phyloP scores from a whole-genome alignment of 139 green algal species.

The Chlamydomonas sp. region DNA sequence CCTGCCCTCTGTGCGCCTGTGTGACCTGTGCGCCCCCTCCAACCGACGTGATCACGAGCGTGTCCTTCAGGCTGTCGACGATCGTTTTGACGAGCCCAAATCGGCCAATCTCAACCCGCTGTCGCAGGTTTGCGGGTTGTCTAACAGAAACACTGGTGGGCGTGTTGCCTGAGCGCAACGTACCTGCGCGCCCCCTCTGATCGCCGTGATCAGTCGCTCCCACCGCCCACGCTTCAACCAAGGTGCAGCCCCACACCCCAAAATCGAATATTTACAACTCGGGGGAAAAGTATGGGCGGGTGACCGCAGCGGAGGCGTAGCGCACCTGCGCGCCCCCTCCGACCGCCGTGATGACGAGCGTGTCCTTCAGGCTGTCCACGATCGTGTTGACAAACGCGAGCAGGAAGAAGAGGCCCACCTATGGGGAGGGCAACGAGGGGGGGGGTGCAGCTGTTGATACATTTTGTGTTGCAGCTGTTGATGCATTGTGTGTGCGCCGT shows the following conservation, averaged over 20 bases:
- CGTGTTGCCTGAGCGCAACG: no score
- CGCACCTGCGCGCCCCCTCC: slow-evolving; percentile 44
- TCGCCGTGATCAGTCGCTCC: slow-evolving; percentile 89
- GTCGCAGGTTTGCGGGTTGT: no score
- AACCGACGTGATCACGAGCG: slow-evolving; percentile 84
- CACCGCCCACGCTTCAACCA: neutral
- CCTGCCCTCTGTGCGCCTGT: no score
- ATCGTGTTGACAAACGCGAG: slow-evolving; percentile 93
- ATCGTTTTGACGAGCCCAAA: slow-evolving; percentile 93
- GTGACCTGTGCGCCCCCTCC: slow-evolving; percentile 45
- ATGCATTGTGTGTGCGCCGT: no score
- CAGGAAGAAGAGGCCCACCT: slow-evolving; percentile 72
- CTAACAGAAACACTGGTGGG: no score
- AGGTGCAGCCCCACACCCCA: slow-evolving; percentile 20
- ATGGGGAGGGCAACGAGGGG: no score
- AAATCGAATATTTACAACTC: no score
- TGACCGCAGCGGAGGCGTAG: no score
- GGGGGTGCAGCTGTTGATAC: no score
- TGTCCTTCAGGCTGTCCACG: slow-evolving; percentile 87
- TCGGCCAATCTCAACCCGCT: no score
- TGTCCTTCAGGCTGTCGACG: slow-evolving; percentile 87
- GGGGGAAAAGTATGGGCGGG: no score
- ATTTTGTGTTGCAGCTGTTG: no score
- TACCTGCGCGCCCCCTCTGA: slow-evolving; percentile 42
- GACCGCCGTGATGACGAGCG: slow-evolving; percentile 82